Evolutionary conservation across 1,284 basidiomycete species (phyloP).

Genomic region (Golubevia sp.): DNA sequence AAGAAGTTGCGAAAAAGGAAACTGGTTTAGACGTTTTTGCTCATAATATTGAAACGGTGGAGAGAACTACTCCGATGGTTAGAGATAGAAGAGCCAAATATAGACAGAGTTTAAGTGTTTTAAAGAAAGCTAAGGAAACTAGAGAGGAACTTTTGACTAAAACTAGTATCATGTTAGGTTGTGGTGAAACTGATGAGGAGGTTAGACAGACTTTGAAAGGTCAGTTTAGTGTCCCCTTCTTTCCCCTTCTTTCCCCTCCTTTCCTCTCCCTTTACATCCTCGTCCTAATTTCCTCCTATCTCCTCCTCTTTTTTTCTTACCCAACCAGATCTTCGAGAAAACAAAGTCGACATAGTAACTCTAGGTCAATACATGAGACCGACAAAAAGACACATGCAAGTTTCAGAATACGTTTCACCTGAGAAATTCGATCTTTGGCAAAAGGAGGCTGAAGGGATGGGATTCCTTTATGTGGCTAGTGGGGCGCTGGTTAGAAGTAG

Average conservation of each 20-base stretch:
- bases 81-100: conserved; percentile 55
- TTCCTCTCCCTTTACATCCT: neutral
- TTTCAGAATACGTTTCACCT: conserved; percentile 47
- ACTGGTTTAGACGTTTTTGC: conserved; percentile 59
- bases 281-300: neutral
- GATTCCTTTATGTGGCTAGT: conserved; percentile 57
- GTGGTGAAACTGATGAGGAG: conserved; percentile 52
- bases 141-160: conserved; percentile 49
- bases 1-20: conserved; percentile 19
- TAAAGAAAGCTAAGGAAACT: conserved; percentile 35
- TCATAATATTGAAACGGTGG: conserved; percentile 60
- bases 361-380: conserved; percentile 61
- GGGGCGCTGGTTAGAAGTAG: conserved; percentile 54
- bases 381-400: conserved; percentile 60
- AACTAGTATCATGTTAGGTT: conserved; percentile 60
- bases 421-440: conserved; percentile 55
- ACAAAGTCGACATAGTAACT: conserved; percentile 57
- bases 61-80: conserved; percentile 53
- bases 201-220: conserved; percentile 48
- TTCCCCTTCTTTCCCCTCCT: neutral
- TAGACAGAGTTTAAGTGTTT: conserved; percentile 45
- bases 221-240: neutral
- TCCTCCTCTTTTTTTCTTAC: neutral
- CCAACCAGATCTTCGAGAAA: conserved; percentile 31
- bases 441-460: conserved; percentile 37